These are phyloP conservation scores for Primulina eburnea DNA, from an alignment of 257 asterid genomes.

Conservation along the genomic window DNA sequence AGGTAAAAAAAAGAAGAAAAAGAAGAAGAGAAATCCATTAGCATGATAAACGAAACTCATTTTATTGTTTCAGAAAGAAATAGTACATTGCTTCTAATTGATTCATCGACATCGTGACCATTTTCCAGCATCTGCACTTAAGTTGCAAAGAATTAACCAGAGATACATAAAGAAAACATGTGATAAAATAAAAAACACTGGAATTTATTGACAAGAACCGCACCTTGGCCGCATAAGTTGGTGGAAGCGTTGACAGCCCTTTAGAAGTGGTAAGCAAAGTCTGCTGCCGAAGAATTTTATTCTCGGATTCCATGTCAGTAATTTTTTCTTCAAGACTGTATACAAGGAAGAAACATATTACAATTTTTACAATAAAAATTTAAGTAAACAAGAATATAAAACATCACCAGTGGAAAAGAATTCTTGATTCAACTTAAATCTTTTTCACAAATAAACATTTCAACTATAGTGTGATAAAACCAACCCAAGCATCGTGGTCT, in stretches of 20 bases:
- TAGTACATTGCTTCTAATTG: slow-evolving; percentile 48
- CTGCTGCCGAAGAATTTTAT: slow-evolving; percentile 83
- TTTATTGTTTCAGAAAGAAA: slow-evolving; percentile 20
- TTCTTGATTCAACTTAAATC: slow-evolving; percentile 13
- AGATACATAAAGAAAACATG: slow-evolving; percentile 20
- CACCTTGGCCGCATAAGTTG: slow-evolving; percentile 51
- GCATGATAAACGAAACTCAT: slow-evolving; percentile 17
- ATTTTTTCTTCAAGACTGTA: slow-evolving; percentile 85
- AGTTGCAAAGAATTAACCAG: slow-evolving; percentile 23
- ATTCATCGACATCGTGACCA: slow-evolving; percentile 68
- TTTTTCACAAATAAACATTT: slow-evolving; percentile 15
- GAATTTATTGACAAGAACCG: slow-evolving; percentile 19
- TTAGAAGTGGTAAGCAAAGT: slow-evolving; percentile 58
- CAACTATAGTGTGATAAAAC: background rate
- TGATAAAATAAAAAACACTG: slow-evolving; percentile 1
- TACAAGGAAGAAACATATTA: slow-evolving; percentile 13
- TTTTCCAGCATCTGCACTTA: slow-evolving; percentile 68
- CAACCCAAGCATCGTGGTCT: slow-evolving; percentile 77
- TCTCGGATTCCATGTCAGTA: slow-evolving; percentile 85
- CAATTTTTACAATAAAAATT: slow-evolving; percentile 9
- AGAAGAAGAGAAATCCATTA: slow-evolving; percentile 20
- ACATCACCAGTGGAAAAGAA: slow-evolving; percentile 10
- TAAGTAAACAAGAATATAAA: background rate
- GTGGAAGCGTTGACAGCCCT: slow-evolving; percentile 46
- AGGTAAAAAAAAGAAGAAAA: background rate